These are phyloP conservation scores for Naumovozyma baii DNA, from an alignment of 805 yeast genomes.

Conservation along the genomic window DNA sequence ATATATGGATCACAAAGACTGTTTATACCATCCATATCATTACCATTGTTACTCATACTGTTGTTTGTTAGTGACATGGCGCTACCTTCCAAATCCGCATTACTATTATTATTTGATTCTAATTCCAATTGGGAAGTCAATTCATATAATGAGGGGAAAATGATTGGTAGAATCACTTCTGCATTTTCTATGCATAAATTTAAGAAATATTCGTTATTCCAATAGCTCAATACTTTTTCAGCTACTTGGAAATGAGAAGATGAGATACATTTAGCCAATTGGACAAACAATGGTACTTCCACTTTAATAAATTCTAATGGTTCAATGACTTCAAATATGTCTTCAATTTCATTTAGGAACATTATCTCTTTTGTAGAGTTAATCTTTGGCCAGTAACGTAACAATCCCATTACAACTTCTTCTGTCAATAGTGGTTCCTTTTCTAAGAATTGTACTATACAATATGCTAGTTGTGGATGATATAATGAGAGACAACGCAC, in stretches of 20 bases:
- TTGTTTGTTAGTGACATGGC: not conserved
- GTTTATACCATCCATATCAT: constrained; percentile 20
- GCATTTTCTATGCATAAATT: constrained; percentile 86
- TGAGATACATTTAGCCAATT: constrained; percentile 84
- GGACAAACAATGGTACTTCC: constrained; percentile 88
- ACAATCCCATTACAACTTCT: constrained; percentile 89
- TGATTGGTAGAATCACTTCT: constrained; percentile 83
- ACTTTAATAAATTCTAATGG: constrained; percentile 85
- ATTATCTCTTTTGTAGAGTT: constrained; percentile 91
- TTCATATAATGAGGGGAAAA: constrained; percentile 84
- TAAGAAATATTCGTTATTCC: constrained; percentile 91
- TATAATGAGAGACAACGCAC: constrained; percentile 79
- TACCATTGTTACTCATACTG: constrained; percentile 1
- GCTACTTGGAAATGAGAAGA: constrained; percentile 96
- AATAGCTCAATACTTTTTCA: constrained; percentile 85
- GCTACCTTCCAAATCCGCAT: constrained; percentile 1
- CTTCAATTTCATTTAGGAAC: constrained; percentile 93
- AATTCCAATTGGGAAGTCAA: constrained; percentile 42
- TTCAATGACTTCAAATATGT: constrained; percentile 91
- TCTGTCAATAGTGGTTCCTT: constrained; percentile 88
- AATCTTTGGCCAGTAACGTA: constrained; percentile 94
- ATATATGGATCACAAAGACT: constrained; percentile 28
- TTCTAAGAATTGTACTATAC: constrained; percentile 92
- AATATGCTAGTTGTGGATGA: constrained; percentile 95
- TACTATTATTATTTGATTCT: constrained; percentile 14